Evolutionary conservation across 768 basidiomycete genomes (phyloP).

Genomic region (Exidia glandulosa): DNA sequence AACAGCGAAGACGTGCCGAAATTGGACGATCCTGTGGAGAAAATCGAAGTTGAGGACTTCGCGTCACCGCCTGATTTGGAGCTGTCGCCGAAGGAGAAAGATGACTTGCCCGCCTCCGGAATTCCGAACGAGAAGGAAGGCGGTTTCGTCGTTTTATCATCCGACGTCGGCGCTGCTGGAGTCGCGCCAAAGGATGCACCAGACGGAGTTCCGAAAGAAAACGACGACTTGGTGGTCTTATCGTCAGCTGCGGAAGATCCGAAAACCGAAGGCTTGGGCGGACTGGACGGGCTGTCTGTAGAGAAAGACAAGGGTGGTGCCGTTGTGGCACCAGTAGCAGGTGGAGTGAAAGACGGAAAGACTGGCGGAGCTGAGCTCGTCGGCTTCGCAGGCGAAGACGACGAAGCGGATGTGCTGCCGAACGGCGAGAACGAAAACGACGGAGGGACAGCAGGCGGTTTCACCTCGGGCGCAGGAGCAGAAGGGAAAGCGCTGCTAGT

Average conservation of each 20-base stretch:
- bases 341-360: slow-evolving; percentile 2
- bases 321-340: slow-evolving; percentile 4
- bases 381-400: background rate
- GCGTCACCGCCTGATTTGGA: too few relatives aligned
- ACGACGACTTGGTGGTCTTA: background rate
- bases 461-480: background rate
- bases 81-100: background rate
- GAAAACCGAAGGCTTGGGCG: slow-evolving; percentile 1
- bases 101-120: background rate
- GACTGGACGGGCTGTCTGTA: background rate
- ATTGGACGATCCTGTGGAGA: too few relatives aligned
- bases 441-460: background rate
- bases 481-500: background rate
- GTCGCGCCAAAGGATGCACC: slow-evolving; percentile 2
- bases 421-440: background rate
- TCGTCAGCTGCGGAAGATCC: background rate
- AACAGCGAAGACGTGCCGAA: slow-evolving; percentile 8
- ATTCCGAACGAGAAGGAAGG: background rate
- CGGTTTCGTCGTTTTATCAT: background rate
- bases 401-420: background rate
- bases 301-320: background rate
- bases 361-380: slow-evolving; percentile 2
- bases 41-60: too few relatives aligned
- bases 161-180: background rate
- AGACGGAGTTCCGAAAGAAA: background rate